Base-by-base conservation (phyloP, 805 yeast genomes). In the Candida andamanensis region DNA sequence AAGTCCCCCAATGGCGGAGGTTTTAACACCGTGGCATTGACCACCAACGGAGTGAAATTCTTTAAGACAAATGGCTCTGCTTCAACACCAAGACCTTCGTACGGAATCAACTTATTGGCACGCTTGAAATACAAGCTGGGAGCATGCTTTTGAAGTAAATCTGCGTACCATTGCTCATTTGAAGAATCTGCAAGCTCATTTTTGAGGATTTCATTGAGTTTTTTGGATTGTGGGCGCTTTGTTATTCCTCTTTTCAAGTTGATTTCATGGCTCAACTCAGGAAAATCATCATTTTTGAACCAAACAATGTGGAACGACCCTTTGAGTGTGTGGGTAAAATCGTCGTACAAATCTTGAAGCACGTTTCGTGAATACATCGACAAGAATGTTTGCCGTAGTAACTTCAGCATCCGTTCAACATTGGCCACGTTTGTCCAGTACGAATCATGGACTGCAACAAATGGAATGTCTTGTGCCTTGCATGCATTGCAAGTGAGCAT, bases 371-470 rank as follows among this genome's bases (percentile, higher is more conserved):
- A 27, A 36, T 66, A 63, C 19, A 66, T 42, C 4, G 56, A 37
- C 4, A 66, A 50, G 38, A 66, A 66, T 35, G 56, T 56, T 18
- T 62, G 46, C 14, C 72, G 38, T 5, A 65, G 34, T 1, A 54
- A 28, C 4, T 19, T 28, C 2, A 56, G 48, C 12, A 66, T 49
- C 10, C 26, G 21, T 10, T 45, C 53, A 5, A 56, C 66, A 20
- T 55, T 52, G 10, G 49, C 24, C 0, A 69, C 51, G 32, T 57
- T 54, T 3, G 72, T 65, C 72, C 72, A 66, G 38, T 50, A 66
- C 12, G 68, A 62, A 41, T 65, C 72, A 39, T 66, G 72, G 6
- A 66, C 67, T 1, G 67, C 51, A 1, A 50, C 63, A 44, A 65
- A 64, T 4, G 56, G 42, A 12, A 63, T 42, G 1, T 32, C 32